These are phyloP conservation scores for Xanthoparmelia taractica DNA, from an alignment of 495 filamentous ascomycete genomes.

Conservation along the genomic window DNA sequence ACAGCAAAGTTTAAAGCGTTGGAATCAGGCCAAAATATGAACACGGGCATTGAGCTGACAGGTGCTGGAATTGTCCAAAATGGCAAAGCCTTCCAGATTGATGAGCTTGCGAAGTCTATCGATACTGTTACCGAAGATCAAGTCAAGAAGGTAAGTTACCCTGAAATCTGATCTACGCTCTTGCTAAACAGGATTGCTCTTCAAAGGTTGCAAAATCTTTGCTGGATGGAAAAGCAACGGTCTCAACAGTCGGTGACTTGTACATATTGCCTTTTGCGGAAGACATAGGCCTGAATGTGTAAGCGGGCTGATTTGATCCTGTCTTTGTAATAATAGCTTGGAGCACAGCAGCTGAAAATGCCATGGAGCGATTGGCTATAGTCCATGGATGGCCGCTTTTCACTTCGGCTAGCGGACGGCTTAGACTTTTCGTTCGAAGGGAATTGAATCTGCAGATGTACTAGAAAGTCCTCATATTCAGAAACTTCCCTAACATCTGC, in stretches of 20 bases:
- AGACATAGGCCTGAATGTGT: slow-evolving; percentile 90
- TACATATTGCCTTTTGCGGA: slow-evolving; percentile 83
- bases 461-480: too few species aligned
- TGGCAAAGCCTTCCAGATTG: slow-evolving; percentile 78
- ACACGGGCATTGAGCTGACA: slow-evolving; percentile 59
- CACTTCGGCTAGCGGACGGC: too few species aligned
- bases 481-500: too few species aligned
- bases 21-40: slow-evolving; percentile 67
- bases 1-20: slow-evolving; percentile 90
- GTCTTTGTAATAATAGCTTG: slow-evolving; percentile 1
- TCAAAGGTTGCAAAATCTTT: slow-evolving; percentile 72
- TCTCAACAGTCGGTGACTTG: slow-evolving; percentile 82
- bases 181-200: slow-evolving; percentile 20
- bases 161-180: not conserved
- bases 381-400: too few species aligned
- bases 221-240: slow-evolving; percentile 78
- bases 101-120: slow-evolving; percentile 69
- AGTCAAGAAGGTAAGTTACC: slow-evolving; percentile 71
- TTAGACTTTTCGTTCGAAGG: too few species aligned
- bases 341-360: not conserved
- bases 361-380: not conserved
- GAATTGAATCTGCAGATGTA: too few species aligned
- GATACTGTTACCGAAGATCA: slow-evolving; percentile 73
- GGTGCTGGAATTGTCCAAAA: slow-evolving; percentile 72
- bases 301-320: slow-evolving; percentile 30